phyloP scores from a whole-genome alignment of 1,284 basidiomycete genomes.

The Heterobasidion irregulare region DNA sequence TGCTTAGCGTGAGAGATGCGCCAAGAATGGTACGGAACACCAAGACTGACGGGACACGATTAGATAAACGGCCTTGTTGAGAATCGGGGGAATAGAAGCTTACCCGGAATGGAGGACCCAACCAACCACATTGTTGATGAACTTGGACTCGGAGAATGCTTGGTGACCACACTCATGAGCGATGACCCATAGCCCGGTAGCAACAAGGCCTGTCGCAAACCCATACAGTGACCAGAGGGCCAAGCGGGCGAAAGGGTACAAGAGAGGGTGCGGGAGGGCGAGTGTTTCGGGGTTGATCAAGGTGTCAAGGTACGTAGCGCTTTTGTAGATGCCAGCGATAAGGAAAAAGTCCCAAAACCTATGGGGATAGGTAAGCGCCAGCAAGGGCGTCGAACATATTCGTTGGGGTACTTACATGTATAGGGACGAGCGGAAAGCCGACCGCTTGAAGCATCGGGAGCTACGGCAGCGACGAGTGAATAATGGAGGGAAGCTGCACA shows the following conservation, averaged over 20 bases:
- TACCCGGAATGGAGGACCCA: conserved; percentile 92
- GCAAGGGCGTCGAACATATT: conserved; percentile 8
- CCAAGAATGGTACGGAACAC: conserved; percentile 99
- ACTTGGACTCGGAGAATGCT: conserved; percentile 93
- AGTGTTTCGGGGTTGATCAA: conserved; percentile 50
- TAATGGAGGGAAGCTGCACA: neutral
- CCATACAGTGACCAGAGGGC: conserved; percentile 80
- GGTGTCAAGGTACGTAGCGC: conserved; percentile 61
- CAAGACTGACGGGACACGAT: conserved; percentile 40
- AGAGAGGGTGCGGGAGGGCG: conserved; percentile 50
- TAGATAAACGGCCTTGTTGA: conserved; percentile 3
- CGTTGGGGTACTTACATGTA: conserved; percentile 57
- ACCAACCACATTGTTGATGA: conserved; percentile 89
- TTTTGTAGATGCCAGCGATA: conserved; percentile 65
- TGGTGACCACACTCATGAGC: conserved; percentile 95
- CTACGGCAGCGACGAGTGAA: conserved; percentile 27
- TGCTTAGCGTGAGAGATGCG: conserved; percentile 95
- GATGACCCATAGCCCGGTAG: conserved; percentile 92
- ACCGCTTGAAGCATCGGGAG: conserved; percentile 89
- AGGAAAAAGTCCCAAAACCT: conserved; percentile 74
- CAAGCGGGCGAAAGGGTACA: conserved; percentile 60
- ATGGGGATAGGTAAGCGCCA: conserved; percentile 9
- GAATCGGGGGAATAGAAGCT: conserved; percentile 19
- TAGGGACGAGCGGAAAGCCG: conserved; percentile 73
- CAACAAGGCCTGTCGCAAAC: conserved; percentile 81